Percentiles rank a stretch among this genome's conserved stretches.
phyloP scores from a whole-genome alignment of 495 filamentous ascomycete genomes.

The Daldinia vernicosa region DNA sequence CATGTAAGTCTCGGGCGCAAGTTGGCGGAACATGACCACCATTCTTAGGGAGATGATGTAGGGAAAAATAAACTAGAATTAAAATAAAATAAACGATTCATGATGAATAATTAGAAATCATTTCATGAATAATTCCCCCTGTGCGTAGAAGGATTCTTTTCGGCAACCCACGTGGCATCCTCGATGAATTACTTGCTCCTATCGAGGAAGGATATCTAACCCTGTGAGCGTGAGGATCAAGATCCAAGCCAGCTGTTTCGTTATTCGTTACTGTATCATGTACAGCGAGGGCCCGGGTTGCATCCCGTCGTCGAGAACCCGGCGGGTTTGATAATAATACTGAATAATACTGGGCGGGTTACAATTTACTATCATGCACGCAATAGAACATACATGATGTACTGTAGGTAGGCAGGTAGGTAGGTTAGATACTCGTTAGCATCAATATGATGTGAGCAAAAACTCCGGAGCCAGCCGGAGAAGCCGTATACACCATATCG shows the following conservation, averaged over 20 bases:
- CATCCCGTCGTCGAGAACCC: constrained; percentile 15
- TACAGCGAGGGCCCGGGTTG: constrained; percentile 15
- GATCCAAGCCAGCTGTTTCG: constrained; percentile 21
- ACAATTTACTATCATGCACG: constrained; percentile 21
- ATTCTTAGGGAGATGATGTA: background rate
- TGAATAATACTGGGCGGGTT: no score
- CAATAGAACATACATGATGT: constrained; percentile 24
- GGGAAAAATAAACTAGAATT: constrained; percentile 3
- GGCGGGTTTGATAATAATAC: constrained; percentile 9
- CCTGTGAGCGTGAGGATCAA: constrained; percentile 34
- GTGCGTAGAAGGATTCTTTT: constrained; percentile 28
- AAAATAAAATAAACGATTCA: constrained; percentile 16
- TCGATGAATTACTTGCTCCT: constrained; percentile 31
- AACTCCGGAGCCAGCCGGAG: constrained; percentile 29
- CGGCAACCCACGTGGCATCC: constrained; percentile 34
- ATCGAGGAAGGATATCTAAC: constrained; percentile 20
- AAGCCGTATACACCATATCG: constrained; percentile 2
- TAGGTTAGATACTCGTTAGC: no score
- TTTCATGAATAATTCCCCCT: constrained; percentile 16
- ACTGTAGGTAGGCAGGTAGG: background rate
- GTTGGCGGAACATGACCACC: constrained; percentile 10
- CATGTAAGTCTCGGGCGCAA: constrained; percentile 40
- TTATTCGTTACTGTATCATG: constrained; percentile 14
- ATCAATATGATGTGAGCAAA: constrained; percentile 17
- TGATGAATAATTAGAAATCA: background rate